Evolutionary conservation across 2,329 filamentous ascomycete genomes (phyloP).

Genomic region (Gaeumannomyces tritici): DNA sequence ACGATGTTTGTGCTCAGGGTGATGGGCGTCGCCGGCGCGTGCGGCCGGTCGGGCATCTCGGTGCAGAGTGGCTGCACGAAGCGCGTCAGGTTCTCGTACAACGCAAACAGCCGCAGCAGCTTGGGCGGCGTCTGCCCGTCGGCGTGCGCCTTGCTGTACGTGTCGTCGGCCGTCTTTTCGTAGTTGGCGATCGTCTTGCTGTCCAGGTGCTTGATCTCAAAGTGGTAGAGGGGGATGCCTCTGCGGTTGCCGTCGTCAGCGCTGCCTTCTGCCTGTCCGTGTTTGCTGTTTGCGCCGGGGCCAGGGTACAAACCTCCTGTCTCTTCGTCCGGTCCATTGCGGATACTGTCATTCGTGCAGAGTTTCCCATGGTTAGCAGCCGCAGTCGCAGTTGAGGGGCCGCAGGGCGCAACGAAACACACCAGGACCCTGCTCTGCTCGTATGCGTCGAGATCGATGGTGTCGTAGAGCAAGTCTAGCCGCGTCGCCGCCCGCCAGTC

Average conservation of each 20-base stretch:
- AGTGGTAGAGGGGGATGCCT: constrained; percentile 87
- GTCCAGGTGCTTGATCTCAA: constrained; percentile 76
- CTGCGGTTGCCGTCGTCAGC: constrained; percentile 27
- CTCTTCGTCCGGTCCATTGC: constrained; percentile 88
- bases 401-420: constrained; percentile 16
- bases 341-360: constrained; percentile 53
- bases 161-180: constrained; percentile 54
- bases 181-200: constrained; percentile 72
- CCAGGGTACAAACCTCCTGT: constrained; percentile 39
- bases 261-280: not conserved
- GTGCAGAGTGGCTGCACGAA: constrained; percentile 83
- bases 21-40: constrained; percentile 67
- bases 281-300: not conserved
- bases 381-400: not conserved
- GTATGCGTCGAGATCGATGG: constrained; percentile 77
- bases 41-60: constrained; percentile 59
- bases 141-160: constrained; percentile 50
- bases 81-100: constrained; percentile 86
- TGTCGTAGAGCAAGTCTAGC: constrained; percentile 71
- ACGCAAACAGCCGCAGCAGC: constrained; percentile 76
- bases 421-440: constrained; percentile 72
- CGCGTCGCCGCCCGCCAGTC: constrained; percentile 76
- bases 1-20: constrained; percentile 92
- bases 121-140: constrained; percentile 62
- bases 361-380: constrained; percentile 1